Percentiles rank a stretch among this genome's conserved stretches.
phyloP scores from a whole-genome alignment of 176 grass and related monocot species.

The Avena atlantica region DNA sequence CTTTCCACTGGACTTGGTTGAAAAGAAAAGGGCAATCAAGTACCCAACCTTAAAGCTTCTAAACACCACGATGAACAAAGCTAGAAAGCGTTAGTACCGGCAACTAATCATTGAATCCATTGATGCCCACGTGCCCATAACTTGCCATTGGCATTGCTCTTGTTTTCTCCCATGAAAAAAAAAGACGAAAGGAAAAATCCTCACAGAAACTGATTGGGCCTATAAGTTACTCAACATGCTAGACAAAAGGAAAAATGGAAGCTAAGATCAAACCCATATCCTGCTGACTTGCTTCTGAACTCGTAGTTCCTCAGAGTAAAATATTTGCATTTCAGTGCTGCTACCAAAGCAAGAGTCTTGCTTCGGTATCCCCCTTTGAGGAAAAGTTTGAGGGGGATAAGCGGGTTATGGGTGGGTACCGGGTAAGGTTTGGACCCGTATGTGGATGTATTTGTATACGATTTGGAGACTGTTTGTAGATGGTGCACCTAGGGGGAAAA shows the following conservation, averaged over 20 bases:
- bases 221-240: not conserved
- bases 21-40: not conserved
- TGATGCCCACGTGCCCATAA: constrained; percentile 1
- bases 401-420: too few relatives aligned
- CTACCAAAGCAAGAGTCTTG: too few relatives aligned
- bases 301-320: too few relatives aligned
- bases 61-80: not conserved
- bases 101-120: constrained; percentile 41
- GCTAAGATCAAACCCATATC: not conserved
- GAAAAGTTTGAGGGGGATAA: too few relatives aligned
- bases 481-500: too few relatives aligned
- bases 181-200: not conserved
- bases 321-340: too few relatives aligned
- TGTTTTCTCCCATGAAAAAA: not conserved
- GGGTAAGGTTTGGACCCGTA: too few relatives aligned
- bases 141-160: not conserved
- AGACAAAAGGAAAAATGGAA: too few relatives aligned
- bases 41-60: not conserved
- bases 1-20: not conserved
- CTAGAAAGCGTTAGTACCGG: not conserved
- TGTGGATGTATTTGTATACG: too few relatives aligned
- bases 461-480: too few relatives aligned
- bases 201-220: not conserved
- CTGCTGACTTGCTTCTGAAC: not conserved
- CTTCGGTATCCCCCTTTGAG: too few relatives aligned